Percentiles rank a stretch among this genome's conserved stretches.
phyloP scores from a whole-genome alignment of 805 yeast genomes.

The Wilhelminamyces savonicus region DNA sequence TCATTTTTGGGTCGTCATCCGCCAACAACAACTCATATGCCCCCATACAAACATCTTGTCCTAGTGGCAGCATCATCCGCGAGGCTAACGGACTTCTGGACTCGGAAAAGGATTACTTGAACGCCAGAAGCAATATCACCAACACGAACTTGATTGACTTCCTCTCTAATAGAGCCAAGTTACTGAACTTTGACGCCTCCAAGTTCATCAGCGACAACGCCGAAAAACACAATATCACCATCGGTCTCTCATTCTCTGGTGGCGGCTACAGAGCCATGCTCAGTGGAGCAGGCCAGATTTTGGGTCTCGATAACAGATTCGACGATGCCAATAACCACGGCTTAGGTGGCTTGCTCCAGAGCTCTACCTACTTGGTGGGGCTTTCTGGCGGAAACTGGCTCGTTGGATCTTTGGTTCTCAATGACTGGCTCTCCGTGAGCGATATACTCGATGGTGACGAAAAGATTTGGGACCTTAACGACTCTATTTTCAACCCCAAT shows the following conservation, averaged over 20 bases:
- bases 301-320: constrained; percentile 7
- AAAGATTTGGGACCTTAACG: constrained; percentile 61
- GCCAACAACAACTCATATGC: too few relatives aligned
- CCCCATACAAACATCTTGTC: constrained; percentile 26
- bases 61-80: constrained; percentile 18
- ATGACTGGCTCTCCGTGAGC: constrained; percentile 26
- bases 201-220: constrained; percentile 17
- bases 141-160: constrained; percentile 23
- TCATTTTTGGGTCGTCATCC: too few relatives aligned
- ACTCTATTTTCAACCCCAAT: constrained; percentile 55
- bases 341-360: constrained; percentile 10
- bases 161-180: constrained; percentile 20
- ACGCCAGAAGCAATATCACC: constrained; percentile 19
- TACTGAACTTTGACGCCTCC: constrained; percentile 27
- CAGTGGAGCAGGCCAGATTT: constrained; percentile 11
- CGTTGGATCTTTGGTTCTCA: constrained; percentile 4
- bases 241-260: constrained; percentile 28
- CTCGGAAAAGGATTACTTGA: constrained; percentile 21
- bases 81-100: constrained; percentile 18
- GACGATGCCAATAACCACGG: constrained; percentile 2
- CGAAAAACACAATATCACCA: constrained; percentile 17
- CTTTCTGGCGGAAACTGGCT: constrained; percentile 12
- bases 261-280: constrained; percentile 35
- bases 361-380: constrained; percentile 8
- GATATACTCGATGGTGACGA: constrained; percentile 18